Percentiles rank a stretch among this genome's conserved stretches.
These are phyloP conservation scores for Moesziomyces antarcticus DNA, from an alignment of 1,284 basidiomycete genomes.

Conservation along the genomic window DNA sequence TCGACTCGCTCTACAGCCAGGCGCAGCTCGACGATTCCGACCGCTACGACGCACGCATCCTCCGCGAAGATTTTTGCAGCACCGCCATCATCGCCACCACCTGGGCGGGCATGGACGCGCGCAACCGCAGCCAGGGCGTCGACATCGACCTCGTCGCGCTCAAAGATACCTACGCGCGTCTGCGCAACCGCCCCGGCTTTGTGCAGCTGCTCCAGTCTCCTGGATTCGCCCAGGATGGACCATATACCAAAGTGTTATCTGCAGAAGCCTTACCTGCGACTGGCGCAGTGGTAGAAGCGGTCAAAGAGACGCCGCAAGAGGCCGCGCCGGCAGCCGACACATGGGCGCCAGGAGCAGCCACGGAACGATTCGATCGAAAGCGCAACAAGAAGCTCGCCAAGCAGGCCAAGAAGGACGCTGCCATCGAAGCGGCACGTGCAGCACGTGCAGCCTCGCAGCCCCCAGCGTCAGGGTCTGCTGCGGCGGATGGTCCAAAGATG, in stretches of 20 bases:
- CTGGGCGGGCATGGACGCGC: conserved; percentile 43
- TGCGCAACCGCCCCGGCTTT: conserved; percentile 11
- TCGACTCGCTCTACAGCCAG: conserved; percentile 53
- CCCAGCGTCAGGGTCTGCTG: background rate
- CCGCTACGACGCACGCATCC: conserved; percentile 44
- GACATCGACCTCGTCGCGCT: conserved; percentile 58
- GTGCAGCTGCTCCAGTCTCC: conserved; percentile 51
- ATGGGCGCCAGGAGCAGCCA: conserved; percentile 48
- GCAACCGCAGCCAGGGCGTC: conserved; percentile 50
- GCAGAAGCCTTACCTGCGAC: background rate
- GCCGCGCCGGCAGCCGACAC: conserved; percentile 5
- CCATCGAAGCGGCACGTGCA: background rate
- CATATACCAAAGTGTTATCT: background rate
- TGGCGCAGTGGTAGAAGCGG: background rate
- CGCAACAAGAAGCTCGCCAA: conserved; percentile 30
- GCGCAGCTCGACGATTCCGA: conserved; percentile 39
- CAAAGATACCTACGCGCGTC: conserved; percentile 28
- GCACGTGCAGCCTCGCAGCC: background rate
- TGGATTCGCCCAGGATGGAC: conserved; percentile 1
- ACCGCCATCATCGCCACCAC: conserved; percentile 51
- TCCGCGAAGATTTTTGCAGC: conserved; percentile 60
- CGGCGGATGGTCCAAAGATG: conserved; percentile 15
- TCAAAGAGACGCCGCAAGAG: background rate
- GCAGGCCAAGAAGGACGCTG: conserved; percentile 8
- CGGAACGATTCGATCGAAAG: conserved; percentile 54